These are phyloP conservation scores for Epichloe elymi DNA, from an alignment of 2,329 filamentous ascomycete genomes.

Conservation along the genomic window DNA sequence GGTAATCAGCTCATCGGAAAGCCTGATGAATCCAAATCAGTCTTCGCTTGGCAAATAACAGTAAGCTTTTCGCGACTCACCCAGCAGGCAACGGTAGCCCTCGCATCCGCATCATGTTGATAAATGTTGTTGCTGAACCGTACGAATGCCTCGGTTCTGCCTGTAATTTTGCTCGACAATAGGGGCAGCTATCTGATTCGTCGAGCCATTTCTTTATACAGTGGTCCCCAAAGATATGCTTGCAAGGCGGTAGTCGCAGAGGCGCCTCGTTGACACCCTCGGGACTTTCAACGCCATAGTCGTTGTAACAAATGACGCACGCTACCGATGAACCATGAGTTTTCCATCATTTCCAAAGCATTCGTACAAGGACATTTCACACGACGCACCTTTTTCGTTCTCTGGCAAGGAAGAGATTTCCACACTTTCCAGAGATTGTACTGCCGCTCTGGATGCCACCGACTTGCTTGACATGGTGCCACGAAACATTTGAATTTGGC, in stretches of 20 bases:
- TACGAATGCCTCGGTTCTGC: constrained; percentile 26
- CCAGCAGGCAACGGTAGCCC: constrained; percentile 10
- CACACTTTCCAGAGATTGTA: constrained; percentile 34
- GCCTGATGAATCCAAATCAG: not conserved
- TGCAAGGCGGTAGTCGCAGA: constrained; percentile 46
- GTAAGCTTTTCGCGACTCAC: constrained; percentile 7
- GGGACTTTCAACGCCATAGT: constrained; percentile 42
- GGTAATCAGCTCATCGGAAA: constrained; percentile 11
- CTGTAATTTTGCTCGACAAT: constrained; percentile 48
- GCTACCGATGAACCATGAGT: constrained; percentile 21
- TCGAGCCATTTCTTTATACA: constrained; percentile 55
- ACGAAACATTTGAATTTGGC: constrained; percentile 32
- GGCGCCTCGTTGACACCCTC: constrained; percentile 45
- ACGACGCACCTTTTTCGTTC: constrained; percentile 33
- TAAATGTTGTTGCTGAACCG: constrained; percentile 14
- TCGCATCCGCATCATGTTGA: constrained; percentile 19
- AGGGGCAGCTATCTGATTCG: constrained; percentile 49
- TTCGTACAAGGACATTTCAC: not conserved
- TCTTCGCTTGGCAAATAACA: not conserved
- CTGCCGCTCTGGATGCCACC: constrained; percentile 33
- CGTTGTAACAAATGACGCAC: constrained; percentile 53
- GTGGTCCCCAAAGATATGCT: constrained; percentile 49
- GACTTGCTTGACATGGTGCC: constrained; percentile 29
- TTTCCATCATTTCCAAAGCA: not conserved
- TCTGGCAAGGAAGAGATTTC: constrained; percentile 30